Percentiles rank a stretch among this genome's conserved stretches.
Evolutionary conservation across 2,329 filamentous ascomycete genomes (phyloP).

Genomic region (Microdochium trichocladiopsis): DNA sequence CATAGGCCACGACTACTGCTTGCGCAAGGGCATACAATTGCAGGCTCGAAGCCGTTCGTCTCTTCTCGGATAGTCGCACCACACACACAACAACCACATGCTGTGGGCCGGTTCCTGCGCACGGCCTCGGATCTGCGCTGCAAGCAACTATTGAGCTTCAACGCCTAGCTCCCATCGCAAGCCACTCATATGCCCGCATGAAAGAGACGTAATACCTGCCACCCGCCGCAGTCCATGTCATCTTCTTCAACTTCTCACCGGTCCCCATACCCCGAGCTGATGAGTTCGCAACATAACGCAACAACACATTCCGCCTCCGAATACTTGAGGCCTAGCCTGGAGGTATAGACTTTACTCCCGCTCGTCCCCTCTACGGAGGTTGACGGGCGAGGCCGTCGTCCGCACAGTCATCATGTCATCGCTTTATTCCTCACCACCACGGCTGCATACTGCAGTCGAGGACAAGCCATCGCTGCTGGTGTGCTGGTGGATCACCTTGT

Average conservation of each 20-base stretch:
- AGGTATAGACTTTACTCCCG: slow-evolving; percentile 29
- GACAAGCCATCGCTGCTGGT: slow-evolving; percentile 92
- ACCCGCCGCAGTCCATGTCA: background rate
- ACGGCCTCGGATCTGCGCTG: background rate
- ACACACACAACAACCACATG: background rate
- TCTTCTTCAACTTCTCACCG: too few species aligned
- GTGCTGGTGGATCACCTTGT: slow-evolving; percentile 90
- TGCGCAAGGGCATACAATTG: too few species aligned
- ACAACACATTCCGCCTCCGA: background rate
- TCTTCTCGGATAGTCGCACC: too few species aligned
- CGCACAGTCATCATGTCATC: slow-evolving; percentile 30
- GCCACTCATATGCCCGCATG: too few species aligned
- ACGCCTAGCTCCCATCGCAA: background rate
- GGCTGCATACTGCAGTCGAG: slow-evolving; percentile 34
- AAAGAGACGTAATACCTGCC: background rate
- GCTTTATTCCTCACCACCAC: slow-evolving; percentile 49
- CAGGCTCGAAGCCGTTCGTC: too few species aligned
- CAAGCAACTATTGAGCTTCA: too few species aligned
- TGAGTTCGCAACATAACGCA: too few species aligned
- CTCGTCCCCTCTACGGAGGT: slow-evolving; percentile 54
- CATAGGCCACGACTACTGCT: too few species aligned
- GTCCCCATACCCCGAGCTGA: too few species aligned
- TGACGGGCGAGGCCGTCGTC: slow-evolving; percentile 44
- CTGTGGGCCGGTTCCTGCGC: background rate
- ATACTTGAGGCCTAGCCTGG: background rate